Base-by-base conservation (phyloP, 1,284 basidiomycete species). In the Fomitiporia mediterranea region DNA sequence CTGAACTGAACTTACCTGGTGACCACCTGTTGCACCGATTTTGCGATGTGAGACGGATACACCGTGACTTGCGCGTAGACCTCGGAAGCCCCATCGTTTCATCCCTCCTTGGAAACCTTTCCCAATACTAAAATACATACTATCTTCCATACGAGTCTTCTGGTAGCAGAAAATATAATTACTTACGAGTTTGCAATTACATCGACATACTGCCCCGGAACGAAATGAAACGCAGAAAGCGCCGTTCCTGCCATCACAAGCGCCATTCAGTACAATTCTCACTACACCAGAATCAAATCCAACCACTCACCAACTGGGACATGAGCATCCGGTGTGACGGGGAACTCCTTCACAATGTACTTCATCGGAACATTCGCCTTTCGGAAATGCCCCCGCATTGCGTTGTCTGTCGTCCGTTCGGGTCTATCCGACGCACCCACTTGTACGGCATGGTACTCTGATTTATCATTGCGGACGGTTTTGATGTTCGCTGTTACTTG, bases 91-190 rank as follows among this genome's bases (percentile, higher is more conserved):
- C 84, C 93, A 95, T 47, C 94, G 81, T 73, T 99, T 99, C 97
- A 99, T 99, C 44, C 82, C 86, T 68, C 97, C 97, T 64, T 94
- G 90, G 72, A 96, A 98, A 17, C 97, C 97, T 72, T 98, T 98
- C 21, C 97, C 97, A 62, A 95, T 89, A 3, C 94, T 97, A 64
- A 51, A 46, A n/a, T 60, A 56, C 58, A 19, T 57, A 53, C 44
- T 60, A 40, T 55, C 40, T 49, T 6, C 51, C 30, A 32, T 55
- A 21, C 38, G 47, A 51, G n/a, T n/a, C 9, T 54, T 3, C 25
- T 34, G 11, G 43, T 35, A 23, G 40, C 59, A 42, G 1, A 46
- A 51, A 34, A 61, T 42, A 11, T 3, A 23, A 28, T 11, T 9
- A 23, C 91, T 64, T 70, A 97, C 91, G 92, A 92, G 63, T 90